Evolutionary conservation across 495 filamentous ascomycete species (phyloP).

Genomic region (Hypoxylon rickii): DNA sequence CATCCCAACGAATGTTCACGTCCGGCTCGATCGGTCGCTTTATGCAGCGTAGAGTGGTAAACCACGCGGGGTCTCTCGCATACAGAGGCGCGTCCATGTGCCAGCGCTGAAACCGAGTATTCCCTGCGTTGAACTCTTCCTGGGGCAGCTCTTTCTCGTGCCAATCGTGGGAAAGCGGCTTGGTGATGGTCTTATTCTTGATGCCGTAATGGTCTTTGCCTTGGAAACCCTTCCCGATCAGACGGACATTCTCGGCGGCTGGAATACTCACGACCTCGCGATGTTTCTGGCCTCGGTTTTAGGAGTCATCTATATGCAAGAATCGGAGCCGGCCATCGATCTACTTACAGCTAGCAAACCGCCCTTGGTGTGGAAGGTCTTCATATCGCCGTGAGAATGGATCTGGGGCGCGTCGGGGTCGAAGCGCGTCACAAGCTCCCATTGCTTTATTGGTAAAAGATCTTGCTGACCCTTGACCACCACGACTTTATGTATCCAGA

Average conservation of each 20-base stretch:
- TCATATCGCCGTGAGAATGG: conserved; percentile 46
- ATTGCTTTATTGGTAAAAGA: conserved; percentile 45
- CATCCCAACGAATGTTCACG: conserved; percentile 49
- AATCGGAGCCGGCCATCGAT: neutral
- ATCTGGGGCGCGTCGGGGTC: conserved; percentile 43
- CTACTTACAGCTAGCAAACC: conserved; percentile 34
- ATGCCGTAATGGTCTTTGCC: conserved; percentile 49
- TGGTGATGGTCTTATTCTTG: conserved; percentile 41
- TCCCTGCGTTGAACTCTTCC: conserved; percentile 40
- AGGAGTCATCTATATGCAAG: neutral
- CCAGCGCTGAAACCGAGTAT: conserved; percentile 49
- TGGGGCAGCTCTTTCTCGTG: conserved; percentile 35
- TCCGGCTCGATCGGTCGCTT: conserved; percentile 38
- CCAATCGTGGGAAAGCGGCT: conserved; percentile 44
- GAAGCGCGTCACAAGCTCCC: conserved; percentile 47
- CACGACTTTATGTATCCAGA: conserved; percentile 47
- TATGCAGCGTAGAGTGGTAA: conserved; percentile 48
- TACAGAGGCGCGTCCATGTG: conserved; percentile 53
- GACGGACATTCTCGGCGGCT: conserved; percentile 47
- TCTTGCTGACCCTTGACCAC: conserved; percentile 46
- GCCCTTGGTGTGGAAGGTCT: conserved; percentile 39
- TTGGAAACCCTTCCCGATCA: conserved; percentile 51
- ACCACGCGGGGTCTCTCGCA: conserved; percentile 47
- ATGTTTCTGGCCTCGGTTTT: conserved; percentile 26
- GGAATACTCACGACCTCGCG: conserved; percentile 46